A percentile compares a stretch with the other conserved stretches of the same genome.
phyloP scores from a whole-genome alignment of 1,284 basidiomycete genomes.

The Microbotryum saponariae region DNA sequence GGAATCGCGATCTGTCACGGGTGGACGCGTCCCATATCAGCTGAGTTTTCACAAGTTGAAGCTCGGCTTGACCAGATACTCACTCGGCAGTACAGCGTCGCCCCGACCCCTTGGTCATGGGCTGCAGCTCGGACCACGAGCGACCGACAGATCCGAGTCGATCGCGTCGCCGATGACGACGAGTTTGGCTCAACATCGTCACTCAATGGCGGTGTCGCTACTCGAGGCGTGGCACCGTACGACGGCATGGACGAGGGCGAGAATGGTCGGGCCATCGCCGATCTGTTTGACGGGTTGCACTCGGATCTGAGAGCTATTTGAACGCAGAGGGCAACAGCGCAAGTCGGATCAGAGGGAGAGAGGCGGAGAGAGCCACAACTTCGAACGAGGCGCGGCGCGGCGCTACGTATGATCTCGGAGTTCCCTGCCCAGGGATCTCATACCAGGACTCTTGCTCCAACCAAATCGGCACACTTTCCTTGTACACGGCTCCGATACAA shows the following conservation, averaged over 20 bases:
- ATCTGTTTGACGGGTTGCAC: not conserved
- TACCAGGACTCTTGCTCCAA: not conserved
- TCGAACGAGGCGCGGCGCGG: not conserved
- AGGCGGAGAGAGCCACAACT: not conserved
- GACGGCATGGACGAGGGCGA: not conserved
- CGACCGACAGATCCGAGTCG: constrained; percentile 4
- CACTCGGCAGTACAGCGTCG: constrained; percentile 11
- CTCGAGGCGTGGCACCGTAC: not conserved
- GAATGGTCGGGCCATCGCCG: not conserved
- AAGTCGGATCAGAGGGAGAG: not conserved
- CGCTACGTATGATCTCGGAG: not conserved
- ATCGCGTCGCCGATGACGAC: not conserved
- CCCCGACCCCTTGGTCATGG: not conserved
- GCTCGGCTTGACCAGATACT: not conserved
- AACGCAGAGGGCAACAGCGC: not conserved
- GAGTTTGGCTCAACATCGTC: not conserved
- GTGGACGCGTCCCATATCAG: too few species aligned
- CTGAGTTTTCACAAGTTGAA: not conserved
- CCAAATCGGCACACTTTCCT: not conserved
- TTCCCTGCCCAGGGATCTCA: not conserved
- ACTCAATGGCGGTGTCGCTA: not conserved
- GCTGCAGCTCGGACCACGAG: constrained; percentile 13
- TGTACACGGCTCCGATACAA: not conserved
- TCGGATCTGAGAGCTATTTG: not conserved
- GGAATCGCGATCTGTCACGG: constrained; percentile 10